These are phyloP conservation scores for Tetragonia tetragonoides DNA, from an alignment of 148 eudicot species.

Conservation along the genomic window DNA sequence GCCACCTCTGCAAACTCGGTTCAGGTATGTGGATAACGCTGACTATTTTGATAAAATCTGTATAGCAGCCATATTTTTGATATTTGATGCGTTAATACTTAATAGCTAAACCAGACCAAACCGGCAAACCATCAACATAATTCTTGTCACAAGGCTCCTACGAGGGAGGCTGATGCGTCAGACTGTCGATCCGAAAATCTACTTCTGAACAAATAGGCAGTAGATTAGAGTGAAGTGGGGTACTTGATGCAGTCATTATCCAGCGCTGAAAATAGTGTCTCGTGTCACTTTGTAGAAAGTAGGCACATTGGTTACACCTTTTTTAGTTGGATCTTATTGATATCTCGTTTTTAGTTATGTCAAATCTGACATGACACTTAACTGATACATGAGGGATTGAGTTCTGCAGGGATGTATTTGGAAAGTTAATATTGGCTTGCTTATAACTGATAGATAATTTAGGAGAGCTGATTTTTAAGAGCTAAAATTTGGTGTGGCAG, in stretches of 20 bases:
- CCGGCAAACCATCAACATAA: neutral
- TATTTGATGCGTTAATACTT: conserved; percentile 6
- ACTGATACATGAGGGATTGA: neutral
- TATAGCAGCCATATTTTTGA: neutral
- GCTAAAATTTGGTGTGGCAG: conserved; percentile 37
- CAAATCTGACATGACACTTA: neutral
- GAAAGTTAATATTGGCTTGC: neutral
- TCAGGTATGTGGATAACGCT: conserved; percentile 56
- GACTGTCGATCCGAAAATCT: neutral
- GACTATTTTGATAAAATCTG: neutral
- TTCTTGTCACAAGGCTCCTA: no score
- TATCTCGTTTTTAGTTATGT: neutral
- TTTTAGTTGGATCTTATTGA: neutral
- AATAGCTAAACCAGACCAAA: neutral
- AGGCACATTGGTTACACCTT: neutral
- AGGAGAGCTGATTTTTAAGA: neutral
- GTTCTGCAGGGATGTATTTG: neutral
- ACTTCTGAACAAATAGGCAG: neutral
- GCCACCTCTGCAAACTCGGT: conserved; percentile 49
- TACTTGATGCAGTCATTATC: neutral
- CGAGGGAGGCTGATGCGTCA: no score
- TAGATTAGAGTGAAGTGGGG: neutral
- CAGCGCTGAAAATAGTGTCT: neutral
- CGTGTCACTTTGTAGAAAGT: neutral
- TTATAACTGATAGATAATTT: conserved; percentile 3